Evolutionary conservation across 2,329 filamentous ascomycete species (phyloP), one percentile per base, ranked within the genome.

Genomic region (Colletotrichum scovillei): DNA sequence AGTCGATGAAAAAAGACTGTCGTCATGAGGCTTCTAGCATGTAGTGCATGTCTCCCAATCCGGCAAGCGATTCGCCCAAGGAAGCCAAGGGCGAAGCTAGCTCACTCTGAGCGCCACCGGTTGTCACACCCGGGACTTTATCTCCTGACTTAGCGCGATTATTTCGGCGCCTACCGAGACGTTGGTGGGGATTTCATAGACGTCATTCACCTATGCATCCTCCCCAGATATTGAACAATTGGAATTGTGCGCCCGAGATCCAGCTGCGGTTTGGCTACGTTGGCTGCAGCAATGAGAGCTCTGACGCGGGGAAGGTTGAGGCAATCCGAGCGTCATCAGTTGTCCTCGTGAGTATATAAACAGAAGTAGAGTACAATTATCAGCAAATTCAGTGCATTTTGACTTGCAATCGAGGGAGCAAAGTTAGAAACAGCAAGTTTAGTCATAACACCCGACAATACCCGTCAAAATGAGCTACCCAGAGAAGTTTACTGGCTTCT

Each of bases 401-500:
- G 14, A 7, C 16, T 19, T 42, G 2, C 38, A 8, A 42, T 42
- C 16, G 38, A 8, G 16, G 38, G 16, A 42, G 5, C 2, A 42
- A 42, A 42, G 2, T 6, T 11, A 0, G 1, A 4, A 14, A 3
- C 7, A 3, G 11, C 5, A 5, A 11, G 11, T 8, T 2, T 22
- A 26, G 68, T 49, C 42, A 19, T 26, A 28, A 19, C 9, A 16
- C 35, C 3, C 22, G n/a, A 46, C 46, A 24, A 9, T 3, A 53
- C 7, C 35, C 49, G 2, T 24, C 75, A 81, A 52, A 56, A 85
- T 85, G 83, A 83, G 83, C n/a, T 85, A 86, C 63, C 84, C 84
- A 9, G 84, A 86, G 12, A 85, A 82, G 2, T 86, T 86, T 63
- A 78, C 80, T 63, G 84, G 84, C 76, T 86, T 84, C 78, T 82